Base-by-base conservation (phyloP, 768 basidiomycete genomes). In the Leccinum uliginosum region DNA sequence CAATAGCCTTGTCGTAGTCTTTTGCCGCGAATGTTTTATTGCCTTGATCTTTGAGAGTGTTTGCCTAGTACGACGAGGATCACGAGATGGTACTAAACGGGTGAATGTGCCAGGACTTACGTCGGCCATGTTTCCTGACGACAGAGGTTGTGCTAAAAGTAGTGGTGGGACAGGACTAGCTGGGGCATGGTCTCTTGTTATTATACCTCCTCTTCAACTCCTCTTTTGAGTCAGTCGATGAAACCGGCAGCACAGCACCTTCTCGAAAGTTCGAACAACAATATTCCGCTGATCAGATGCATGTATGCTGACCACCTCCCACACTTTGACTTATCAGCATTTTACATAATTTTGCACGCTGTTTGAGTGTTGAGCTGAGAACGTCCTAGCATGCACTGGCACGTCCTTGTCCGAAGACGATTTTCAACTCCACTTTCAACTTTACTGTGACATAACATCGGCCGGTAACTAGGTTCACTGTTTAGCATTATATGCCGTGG, bases 1-100 rank as follows among this genome's bases (percentile, higher is more conserved):
- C 81, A 77, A 91, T 90, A 7, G 95, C 94, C 65, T 80, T 84
- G 76, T 91, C 86, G 75, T 91, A 97, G 65, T 97, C 84, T 71
- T 93, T 97, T 54, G 91, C 91, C 38, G 89, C 80, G 75, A 98
- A 98, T 21, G 95, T 93, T 68, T 94, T 93, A 81, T 98, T 98
- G 67, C 94, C 95, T 68, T 84, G 84, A 68, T 92, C 90, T 78
- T 98, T 98, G 62, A 97, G 78, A 58, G 83, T 75, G 69, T 79
- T 76, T 49, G 75, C 78, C 81, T 82, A 26, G 24, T 24, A 58
- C 12, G 43, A 46, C 10, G 32, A 50, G 24, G 34, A 34, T 62
- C 75, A 77, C 43, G 48, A 48, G 57, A 50, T 7, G 51, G 29
- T 27, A n/a, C 10, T 40, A 32, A 6, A n/a, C 6, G 11, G 44